Evolutionary conservation across 2,329 filamentous ascomycete genomes (phyloP).

Genomic region (Cordyceps tenuipes): DNA sequence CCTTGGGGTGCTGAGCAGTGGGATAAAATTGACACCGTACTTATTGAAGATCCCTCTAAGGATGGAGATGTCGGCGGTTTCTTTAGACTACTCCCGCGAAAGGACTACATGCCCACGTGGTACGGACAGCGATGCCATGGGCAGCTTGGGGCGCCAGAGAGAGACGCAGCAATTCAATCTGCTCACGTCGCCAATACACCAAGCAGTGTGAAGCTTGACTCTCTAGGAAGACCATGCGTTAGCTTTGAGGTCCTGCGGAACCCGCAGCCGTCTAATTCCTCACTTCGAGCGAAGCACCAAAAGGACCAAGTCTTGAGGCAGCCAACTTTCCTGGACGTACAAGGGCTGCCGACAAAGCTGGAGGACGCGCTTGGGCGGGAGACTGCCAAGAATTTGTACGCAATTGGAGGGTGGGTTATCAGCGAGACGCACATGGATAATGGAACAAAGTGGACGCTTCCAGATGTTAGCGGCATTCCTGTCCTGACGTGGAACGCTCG

Average conservation of each 20-base stretch:
- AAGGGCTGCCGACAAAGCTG: not conserved
- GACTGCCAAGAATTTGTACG: not conserved
- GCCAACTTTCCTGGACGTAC: slow-evolving; percentile 6
- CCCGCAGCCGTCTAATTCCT: not conserved
- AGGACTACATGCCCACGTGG: slow-evolving; percentile 16
- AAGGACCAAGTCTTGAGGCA: not conserved
- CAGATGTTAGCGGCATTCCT: not conserved
- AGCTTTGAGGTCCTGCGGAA: slow-evolving; percentile 2
- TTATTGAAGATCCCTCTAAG: not conserved
- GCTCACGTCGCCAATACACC: slow-evolving; percentile 1
- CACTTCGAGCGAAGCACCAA: not conserved
- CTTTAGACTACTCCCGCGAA: slow-evolving; percentile 1
- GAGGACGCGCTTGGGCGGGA: not conserved
- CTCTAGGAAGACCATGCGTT: not conserved
- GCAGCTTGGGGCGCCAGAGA: not conserved
- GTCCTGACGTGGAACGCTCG: slow-evolving; percentile 7
- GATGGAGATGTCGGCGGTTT: slow-evolving; percentile 8
- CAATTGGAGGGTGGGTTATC: slow-evolving; percentile 2
- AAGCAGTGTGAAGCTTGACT: slow-evolving; percentile 1
- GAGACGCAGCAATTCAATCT: slow-evolving; percentile 3
- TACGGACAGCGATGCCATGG: slow-evolving; percentile 9
- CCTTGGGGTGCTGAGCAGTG: slow-evolving; percentile 10
- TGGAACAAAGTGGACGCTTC: slow-evolving; percentile 6
- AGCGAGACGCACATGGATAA: slow-evolving; percentile 6
- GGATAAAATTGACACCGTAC: slow-evolving; percentile 9